Base-by-base conservation (phyloP, 106 monocot species). In the Dendrobium huoshanense region DNA sequence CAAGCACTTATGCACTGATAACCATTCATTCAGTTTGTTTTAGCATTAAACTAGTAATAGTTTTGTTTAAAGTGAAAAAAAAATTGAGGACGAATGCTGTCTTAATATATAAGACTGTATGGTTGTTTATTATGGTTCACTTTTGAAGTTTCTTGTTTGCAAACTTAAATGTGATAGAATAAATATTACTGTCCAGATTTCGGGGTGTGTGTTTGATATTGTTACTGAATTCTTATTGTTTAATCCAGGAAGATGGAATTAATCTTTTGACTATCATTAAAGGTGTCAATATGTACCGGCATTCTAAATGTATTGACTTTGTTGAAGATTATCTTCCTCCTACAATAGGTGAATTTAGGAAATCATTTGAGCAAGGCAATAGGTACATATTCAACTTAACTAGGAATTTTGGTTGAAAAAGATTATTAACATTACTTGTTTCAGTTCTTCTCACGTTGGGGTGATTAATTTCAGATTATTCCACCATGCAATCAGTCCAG, bases 401-500 rank as follows among this genome's bases (percentile, higher is more conserved):
- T 59, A 25, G 31, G 10, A 78, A 0, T 37, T 40, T 58, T 20
- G 55, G 20, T 78, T 78, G 19, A 37, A 40, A 11, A 41, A 58
- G 27, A 37, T 20, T 9, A 7, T 56, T 48, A 13, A 13, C 25
- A 74, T 74, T 43, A 22, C 51, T 51, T 43, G 4, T 74, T 44
- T 74, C 74, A 74, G 41, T 74, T 42, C 37, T 70, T 9, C 43
- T 74, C 74, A 42, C 9, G 20, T 41, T 74, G 33, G 5, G 49
- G 10, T 85, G 44, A 79, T 73, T 51, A 45, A 70, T 27, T 81
- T 41, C 84, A 99, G 98, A 81, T 86, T 51, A 83, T 85, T 91
- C 47, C 77, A 65, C 16, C 37, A 83, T 67, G 92, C 91, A 81
- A 85, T 87, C 72, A 85, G 84, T 81, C 85, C 98, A 67, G 92